These are phyloP conservation scores for Ephemerocybe angulata DNA, from an alignment of 768 basidiomycete genomes.

Conservation along the genomic window DNA sequence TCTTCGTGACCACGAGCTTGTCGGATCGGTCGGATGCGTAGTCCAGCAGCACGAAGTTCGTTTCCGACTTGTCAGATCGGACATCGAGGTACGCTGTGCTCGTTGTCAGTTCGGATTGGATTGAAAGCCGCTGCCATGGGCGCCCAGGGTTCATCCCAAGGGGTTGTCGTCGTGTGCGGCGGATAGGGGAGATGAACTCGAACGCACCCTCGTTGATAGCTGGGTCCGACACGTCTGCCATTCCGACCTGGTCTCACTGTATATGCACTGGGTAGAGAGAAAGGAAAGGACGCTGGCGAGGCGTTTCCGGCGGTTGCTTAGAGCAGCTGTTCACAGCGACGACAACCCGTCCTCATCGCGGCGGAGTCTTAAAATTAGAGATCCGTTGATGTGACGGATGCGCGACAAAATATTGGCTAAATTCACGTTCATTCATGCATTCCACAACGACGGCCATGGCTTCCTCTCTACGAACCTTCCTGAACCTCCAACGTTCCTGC, in stretches of 20 bases:
- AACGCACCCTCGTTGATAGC: slow-evolving; percentile 66
- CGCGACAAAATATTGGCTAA: too few species aligned
- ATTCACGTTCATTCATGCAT: background rate
- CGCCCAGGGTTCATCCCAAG: too few species aligned
- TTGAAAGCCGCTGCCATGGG: too few species aligned
- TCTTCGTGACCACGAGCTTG: slow-evolving; percentile 72
- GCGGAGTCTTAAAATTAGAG: background rate
- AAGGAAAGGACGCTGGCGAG: slow-evolving; percentile 4
- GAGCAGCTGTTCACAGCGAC: background rate
- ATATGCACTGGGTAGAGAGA: slow-evolving; percentile 4
- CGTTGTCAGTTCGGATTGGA: slow-evolving; percentile 21
- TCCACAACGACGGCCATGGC: slow-evolving; percentile 19
- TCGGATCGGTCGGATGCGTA: slow-evolving; percentile 85
- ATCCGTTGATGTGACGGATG: background rate
- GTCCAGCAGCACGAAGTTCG: slow-evolving; percentile 87
- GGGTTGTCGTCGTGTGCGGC: slow-evolving; percentile 2
- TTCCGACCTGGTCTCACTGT: slow-evolving; percentile 24
- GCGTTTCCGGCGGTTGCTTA: background rate
- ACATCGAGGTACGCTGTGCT: slow-evolving; percentile 81
- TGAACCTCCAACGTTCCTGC: slow-evolving; percentile 1
- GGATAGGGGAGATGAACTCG: background rate
- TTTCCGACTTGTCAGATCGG: slow-evolving; percentile 78
- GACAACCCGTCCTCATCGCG: background rate
- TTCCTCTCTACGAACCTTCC: slow-evolving; percentile 20
- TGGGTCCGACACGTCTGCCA: slow-evolving; percentile 80